Percentiles rank a stretch among this genome's conserved stretches.
Conservation (phyloP, 345 rosid species). For the Arabis hirsuta region DNA sequence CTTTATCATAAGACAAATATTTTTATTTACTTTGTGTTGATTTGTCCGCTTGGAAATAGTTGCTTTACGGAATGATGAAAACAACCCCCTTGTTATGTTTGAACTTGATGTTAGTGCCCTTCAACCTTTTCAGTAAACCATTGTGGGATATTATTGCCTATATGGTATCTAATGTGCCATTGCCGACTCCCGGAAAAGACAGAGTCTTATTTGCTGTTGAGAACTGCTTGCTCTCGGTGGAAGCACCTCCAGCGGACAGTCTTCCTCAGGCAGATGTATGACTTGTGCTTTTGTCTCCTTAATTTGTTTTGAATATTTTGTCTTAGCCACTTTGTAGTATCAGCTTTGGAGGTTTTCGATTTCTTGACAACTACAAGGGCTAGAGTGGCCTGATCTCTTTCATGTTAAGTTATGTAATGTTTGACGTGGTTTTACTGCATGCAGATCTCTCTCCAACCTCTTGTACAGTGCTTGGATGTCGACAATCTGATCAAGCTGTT, state of each 20-base stretch:
- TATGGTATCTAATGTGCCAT: slow-evolving; percentile 80
- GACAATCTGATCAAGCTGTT: slow-evolving; percentile 90
- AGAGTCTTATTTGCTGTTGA: slow-evolving; percentile 88
- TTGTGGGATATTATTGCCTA: slow-evolving; percentile 84
- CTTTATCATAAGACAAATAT: neutral
- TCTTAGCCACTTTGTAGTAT: slow-evolving; percentile 12
- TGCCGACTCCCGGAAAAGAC: slow-evolving; percentile 95
- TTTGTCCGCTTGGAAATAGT: slow-evolving; percentile 3
- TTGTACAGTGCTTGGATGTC: slow-evolving; percentile 93
- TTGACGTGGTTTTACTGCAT: slow-evolving; percentile 44
- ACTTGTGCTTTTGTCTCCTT: slow-evolving; percentile 25
- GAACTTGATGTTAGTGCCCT: slow-evolving; percentile 45
- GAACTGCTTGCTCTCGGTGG: slow-evolving; percentile 82
- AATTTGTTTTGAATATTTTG: slow-evolving; percentile 26
- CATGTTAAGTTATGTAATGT: slow-evolving; percentile 5
- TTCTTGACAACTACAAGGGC: slow-evolving; percentile 22
- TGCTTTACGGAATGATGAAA: neutral
- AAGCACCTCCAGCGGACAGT: slow-evolving; percentile 90
- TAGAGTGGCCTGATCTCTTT: slow-evolving; percentile 9
- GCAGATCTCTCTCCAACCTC: slow-evolving; percentile 97
- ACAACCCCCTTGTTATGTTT: slow-evolving; percentile 18
- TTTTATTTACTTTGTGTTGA: slow-evolving; percentile 15
- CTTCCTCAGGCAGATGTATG: slow-evolving; percentile 97
- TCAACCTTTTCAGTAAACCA: slow-evolving; percentile 80
- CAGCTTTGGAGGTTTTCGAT: slow-evolving; percentile 1